These are phyloP conservation scores for Xylariaceae sp. DNA, from an alignment of 2,329 filamentous ascomycete species.

Conservation along the genomic window DNA sequence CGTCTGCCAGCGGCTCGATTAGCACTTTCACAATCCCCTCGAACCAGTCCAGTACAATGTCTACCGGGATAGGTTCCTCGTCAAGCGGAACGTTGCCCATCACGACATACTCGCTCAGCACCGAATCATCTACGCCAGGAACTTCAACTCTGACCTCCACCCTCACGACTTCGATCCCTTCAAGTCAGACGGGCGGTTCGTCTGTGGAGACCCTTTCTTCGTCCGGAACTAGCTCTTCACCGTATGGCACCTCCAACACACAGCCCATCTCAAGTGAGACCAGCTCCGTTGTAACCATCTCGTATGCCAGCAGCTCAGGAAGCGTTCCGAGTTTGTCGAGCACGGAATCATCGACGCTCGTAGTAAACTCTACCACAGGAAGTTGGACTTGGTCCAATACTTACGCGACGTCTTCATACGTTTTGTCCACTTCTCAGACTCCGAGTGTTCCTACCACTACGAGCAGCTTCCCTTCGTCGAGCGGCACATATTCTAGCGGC, in stretches of 20 bases:
- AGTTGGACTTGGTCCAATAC: constrained; percentile 24
- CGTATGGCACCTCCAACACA: constrained; percentile 14
- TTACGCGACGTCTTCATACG: constrained; percentile 13
- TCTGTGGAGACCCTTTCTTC: neutral
- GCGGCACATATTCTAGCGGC: neutral
- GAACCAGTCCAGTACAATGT: neutral
- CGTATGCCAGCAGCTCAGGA: neutral
- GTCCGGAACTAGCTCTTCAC: constrained; percentile 1
- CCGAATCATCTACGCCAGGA: constrained; percentile 1
- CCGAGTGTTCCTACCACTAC: neutral
- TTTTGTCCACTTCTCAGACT: constrained; percentile 4
- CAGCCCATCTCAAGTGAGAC: neutral
- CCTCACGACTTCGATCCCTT: constrained; percentile 6
- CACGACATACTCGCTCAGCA: constrained; percentile 6
- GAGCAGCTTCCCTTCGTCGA: neutral
- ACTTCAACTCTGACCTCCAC: constrained; percentile 17
- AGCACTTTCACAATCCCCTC: neutral
- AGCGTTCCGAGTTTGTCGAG: neutral
- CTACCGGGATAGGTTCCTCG: too few species aligned
- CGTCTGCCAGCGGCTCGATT: neutral
- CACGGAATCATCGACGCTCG: constrained; percentile 6
- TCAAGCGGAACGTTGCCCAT: neutral
- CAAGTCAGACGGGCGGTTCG: too few species aligned
- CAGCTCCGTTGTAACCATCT: neutral
- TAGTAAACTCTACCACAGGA: constrained; percentile 17